Evolutionary conservation across 78 protist species (phyloP).

Genomic region (Planoprotostelium fungivorum): DNA sequence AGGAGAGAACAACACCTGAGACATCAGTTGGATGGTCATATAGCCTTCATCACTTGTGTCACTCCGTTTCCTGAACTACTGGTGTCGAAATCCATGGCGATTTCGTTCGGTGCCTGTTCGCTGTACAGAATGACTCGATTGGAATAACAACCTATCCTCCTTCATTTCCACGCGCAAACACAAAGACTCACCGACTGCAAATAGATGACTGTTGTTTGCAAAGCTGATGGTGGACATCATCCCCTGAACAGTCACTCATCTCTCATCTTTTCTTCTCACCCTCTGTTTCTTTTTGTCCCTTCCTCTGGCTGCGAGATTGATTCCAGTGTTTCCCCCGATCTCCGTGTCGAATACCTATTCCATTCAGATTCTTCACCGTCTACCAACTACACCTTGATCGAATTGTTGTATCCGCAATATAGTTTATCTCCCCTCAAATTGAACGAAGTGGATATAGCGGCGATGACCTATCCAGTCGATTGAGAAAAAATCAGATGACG

Average conservation of each 20-base stretch:
- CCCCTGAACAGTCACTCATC: background rate
- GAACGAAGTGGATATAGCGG: background rate
- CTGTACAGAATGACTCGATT: background rate
- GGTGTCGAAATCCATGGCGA: background rate
- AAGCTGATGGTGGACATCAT: background rate
- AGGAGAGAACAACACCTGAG: background rate
- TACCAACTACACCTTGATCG: background rate
- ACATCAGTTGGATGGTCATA: background rate
- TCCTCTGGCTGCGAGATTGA: background rate
- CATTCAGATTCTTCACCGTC: no score
- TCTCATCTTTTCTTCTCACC: background rate
- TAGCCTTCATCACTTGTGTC: background rate
- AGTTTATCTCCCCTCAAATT: background rate
- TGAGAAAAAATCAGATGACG: background rate
- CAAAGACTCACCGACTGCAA: background rate
- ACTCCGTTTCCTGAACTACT: background rate
- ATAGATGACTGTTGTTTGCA: background rate
- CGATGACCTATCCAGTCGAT: background rate
- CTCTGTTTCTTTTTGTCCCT: background rate
- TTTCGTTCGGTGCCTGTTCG: background rate
- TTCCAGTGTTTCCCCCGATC: background rate
- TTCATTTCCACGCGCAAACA: background rate
- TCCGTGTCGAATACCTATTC: background rate
- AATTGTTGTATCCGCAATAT: background rate
- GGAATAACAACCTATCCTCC: background rate